Percentiles rank a stretch among this genome's conserved stretches.
These are phyloP conservation scores for Pseudoneurospora amorphoporcata DNA, from an alignment of 495 filamentous ascomycete species.

Conservation along the genomic window DNA sequence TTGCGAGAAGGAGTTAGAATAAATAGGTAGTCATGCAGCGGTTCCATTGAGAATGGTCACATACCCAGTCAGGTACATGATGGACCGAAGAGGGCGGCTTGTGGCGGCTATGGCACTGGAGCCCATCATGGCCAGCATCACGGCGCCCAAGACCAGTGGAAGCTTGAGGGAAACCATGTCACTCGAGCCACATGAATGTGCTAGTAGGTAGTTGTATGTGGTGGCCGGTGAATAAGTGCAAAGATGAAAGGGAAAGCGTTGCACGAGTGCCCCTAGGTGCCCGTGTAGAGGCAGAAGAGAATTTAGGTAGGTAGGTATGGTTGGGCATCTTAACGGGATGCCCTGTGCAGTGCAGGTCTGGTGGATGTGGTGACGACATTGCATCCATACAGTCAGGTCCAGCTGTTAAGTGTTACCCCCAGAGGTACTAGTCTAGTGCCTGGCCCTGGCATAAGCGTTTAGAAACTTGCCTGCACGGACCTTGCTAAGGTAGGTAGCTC, in stretches of 20 bases:
- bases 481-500: too few species aligned
- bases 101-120: constrained; percentile 6
- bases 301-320: background rate
- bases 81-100: constrained; percentile 27
- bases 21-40: background rate
- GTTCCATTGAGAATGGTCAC: background rate
- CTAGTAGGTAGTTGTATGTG: too few species aligned
- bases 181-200: background rate
- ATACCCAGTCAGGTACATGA: constrained; percentile 55
- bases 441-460: background rate
- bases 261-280: background rate
- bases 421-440: too few species aligned
- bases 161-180: background rate
- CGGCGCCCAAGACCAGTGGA: background rate
- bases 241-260: background rate
- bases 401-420: background rate
- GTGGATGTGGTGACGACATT: background rate
- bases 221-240: background rate
- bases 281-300: background rate
- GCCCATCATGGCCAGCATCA: background rate
- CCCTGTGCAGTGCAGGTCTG: background rate
- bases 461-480: background rate
- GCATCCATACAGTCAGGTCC: background rate
- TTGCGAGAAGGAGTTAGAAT: background rate
- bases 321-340: background rate